Percentiles rank a stretch among this genome's conserved stretches.
Evolutionary conservation across 768 basidiomycete genomes (phyloP).

Genomic region (Crassisporium funariophilum): DNA sequence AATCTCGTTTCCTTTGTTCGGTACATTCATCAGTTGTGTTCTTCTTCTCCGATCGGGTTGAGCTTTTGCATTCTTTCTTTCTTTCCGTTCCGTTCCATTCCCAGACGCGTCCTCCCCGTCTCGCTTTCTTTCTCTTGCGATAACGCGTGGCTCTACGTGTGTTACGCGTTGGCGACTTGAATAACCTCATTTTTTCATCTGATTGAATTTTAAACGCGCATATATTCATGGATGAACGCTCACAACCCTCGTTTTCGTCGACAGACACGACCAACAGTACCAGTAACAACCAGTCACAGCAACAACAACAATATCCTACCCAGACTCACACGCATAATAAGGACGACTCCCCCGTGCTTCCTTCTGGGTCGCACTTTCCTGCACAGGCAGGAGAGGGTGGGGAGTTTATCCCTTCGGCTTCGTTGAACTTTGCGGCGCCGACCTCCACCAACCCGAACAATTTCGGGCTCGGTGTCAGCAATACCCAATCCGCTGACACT

Average conservation of each 20-base stretch:
- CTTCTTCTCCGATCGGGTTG: background rate
- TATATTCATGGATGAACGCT: conserved; percentile 24
- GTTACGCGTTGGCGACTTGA: background rate
- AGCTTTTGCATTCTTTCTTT: conserved; percentile 3
- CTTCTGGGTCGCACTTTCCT: background rate
- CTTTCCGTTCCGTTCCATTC: conserved; percentile 4
- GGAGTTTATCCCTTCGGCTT: background rate
- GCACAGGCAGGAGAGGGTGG: background rate
- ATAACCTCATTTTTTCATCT: conserved; percentile 10
- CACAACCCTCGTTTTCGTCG: conserved; percentile 12
- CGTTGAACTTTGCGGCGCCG: background rate
- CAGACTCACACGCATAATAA: background rate
- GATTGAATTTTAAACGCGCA: conserved; percentile 18
- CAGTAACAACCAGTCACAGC: background rate
- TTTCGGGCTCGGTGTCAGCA: conserved; percentile 4
- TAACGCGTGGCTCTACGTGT: background rate
- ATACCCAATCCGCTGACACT: conserved; percentile 1
- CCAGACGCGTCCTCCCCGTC: no score
- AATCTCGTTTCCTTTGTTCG: conserved; percentile 12
- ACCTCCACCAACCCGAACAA: background rate
- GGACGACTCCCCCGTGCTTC: background rate
- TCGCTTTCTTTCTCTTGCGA: background rate
- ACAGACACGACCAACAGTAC: background rate
- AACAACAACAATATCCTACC: background rate
- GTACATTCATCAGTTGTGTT: conserved; percentile 2